phyloP scores from a whole-genome alignment of 2,329 filamentous ascomycete genomes.

The Cladosporium halotolerans region DNA sequence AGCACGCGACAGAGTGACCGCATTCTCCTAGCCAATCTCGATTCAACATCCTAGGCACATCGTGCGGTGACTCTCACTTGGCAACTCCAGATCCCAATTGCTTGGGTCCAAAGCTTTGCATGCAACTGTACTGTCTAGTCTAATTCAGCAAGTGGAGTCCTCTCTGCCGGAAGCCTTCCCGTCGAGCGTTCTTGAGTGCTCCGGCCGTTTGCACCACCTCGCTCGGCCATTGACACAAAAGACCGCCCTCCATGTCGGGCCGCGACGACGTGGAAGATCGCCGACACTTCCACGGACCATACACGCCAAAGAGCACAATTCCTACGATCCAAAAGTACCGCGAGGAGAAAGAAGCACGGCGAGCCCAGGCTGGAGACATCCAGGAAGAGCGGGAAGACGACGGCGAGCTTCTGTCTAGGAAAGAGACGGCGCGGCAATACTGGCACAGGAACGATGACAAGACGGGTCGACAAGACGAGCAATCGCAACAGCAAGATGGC shows the following conservation, averaged over 20 bases:
- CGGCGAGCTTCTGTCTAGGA: constrained; percentile 26
- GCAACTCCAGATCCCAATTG: constrained; percentile 1
- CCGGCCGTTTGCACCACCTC: no score
- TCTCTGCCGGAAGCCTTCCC: no score
- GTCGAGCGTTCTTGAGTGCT: no score
- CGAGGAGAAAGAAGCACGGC: constrained; percentile 39
- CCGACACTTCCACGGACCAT: constrained; percentile 36
- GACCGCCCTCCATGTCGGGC: constrained; percentile 23
- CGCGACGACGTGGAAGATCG: constrained; percentile 38
- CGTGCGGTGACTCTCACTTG: neutral
- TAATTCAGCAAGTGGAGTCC: no score
- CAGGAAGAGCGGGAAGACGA: constrained; percentile 25
- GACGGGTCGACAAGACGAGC: constrained; percentile 13
- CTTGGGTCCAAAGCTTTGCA: constrained; percentile 6
- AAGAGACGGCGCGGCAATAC: constrained; percentile 22
- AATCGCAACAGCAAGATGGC: constrained; percentile 12
- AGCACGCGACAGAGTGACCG: neutral
- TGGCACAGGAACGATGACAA: constrained; percentile 16
- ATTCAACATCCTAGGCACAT: neutral
- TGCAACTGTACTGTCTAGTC: neutral
- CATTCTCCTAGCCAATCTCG: neutral
- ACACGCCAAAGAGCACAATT: constrained; percentile 39
- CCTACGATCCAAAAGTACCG: constrained; percentile 43
- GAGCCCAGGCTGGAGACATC: constrained; percentile 28
- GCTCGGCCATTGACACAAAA: no score